A percentile compares a stretch with the other conserved stretches of the same genome.
phyloP scores from a whole-genome alignment of 345 rosid genomes.

The Eucalyptus erythrocorys region DNA sequence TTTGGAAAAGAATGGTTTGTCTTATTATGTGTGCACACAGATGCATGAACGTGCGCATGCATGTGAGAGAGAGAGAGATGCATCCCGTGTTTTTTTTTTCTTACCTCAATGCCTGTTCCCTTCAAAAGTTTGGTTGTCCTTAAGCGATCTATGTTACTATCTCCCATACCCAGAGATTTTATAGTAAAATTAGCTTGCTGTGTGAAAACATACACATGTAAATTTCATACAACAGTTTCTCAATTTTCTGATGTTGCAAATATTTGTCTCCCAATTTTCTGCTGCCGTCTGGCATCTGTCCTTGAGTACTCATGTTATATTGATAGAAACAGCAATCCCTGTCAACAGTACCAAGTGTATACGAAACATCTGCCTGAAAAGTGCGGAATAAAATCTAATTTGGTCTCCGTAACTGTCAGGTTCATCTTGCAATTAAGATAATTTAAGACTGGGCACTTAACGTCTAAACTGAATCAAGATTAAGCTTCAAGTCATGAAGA shows the following conservation, averaged over 20 bases:
- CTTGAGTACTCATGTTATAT: background rate
- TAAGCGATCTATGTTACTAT: background rate
- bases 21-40: background rate
- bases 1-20: background rate
- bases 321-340: background rate
- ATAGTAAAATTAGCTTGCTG: background rate
- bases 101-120: background rate
- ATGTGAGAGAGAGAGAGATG: background rate
- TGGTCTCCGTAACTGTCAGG: background rate
- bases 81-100: background rate
- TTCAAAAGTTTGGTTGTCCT: background rate
- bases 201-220: background rate
- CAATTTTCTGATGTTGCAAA: background rate
- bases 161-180: background rate
- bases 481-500: background rate
- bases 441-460: background rate
- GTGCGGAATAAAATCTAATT: background rate
- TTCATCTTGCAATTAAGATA: background rate
- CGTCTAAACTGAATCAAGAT: background rate
- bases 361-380: background rate
- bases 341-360: background rate
- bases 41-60: background rate
- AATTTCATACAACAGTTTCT: background rate
- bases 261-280: background rate
- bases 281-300: background rate